Percentiles rank a stretch among this genome's conserved stretches.
These are phyloP conservation scores for Dryas drummondii DNA, from an alignment of 306 rosid species.

Conservation along the genomic window DNA sequence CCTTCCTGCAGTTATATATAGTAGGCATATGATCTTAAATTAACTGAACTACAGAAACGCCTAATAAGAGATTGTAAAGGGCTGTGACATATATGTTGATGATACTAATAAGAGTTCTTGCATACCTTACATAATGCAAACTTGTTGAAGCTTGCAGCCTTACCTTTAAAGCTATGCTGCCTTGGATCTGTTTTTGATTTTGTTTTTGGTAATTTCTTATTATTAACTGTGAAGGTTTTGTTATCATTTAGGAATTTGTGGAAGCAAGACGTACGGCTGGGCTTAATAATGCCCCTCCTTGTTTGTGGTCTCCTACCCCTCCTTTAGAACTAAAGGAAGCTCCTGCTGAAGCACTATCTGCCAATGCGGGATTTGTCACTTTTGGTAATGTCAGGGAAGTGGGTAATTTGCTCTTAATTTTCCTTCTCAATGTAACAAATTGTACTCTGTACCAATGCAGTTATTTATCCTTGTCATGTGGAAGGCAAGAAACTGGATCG, in stretches of 20 bases:
- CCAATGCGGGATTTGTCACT: constrained; percentile 94
- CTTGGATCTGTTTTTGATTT: background rate
- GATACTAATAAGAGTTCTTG: background rate
- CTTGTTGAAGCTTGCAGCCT: background rate
- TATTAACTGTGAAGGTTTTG: constrained; percentile 26
- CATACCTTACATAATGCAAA: background rate
- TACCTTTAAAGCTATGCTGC: background rate
- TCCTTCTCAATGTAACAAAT: constrained; percentile 18
- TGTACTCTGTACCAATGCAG: constrained; percentile 52
- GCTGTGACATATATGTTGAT: background rate
- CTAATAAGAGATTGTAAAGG: background rate
- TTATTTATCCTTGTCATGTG: constrained; percentile 84
- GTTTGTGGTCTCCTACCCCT: constrained; percentile 81
- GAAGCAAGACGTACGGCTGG: constrained; percentile 97
- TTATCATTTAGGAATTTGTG: constrained; percentile 75
- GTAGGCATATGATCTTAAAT: constrained; percentile 2
- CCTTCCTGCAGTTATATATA: constrained; percentile 94
- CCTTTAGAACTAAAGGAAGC: constrained; percentile 74
- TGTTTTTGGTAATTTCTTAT: constrained; percentile 29
- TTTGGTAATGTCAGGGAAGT: constrained; percentile 66
- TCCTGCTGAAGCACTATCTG: constrained; percentile 67
- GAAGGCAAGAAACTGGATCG: constrained; percentile 91
- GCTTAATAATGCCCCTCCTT: constrained; percentile 76
- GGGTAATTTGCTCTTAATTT: constrained; percentile 6
- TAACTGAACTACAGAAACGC: background rate